phyloP scores from a whole-genome alignment of 768 basidiomycete genomes.

The Gautieria morchelliformis region DNA sequence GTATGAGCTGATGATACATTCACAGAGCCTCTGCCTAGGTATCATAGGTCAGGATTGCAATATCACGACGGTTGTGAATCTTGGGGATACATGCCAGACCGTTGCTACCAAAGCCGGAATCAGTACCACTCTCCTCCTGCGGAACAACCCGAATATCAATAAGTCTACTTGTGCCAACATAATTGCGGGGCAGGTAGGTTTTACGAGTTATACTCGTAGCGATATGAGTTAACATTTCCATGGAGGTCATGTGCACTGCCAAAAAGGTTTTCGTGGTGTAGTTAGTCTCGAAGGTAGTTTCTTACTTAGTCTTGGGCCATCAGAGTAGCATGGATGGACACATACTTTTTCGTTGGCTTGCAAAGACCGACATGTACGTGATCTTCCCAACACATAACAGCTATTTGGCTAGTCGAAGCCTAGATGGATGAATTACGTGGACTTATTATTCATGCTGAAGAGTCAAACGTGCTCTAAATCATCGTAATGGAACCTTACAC shows the following conservation, averaged over 20 bases:
- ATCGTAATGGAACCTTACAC: too few relatives aligned
- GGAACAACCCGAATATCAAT: conserved; percentile 62
- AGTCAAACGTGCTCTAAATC: too few relatives aligned
- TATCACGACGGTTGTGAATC: conserved; percentile 35
- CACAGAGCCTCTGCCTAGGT: conserved; percentile 47
- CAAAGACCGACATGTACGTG: too few relatives aligned
- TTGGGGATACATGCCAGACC: conserved; percentile 41
- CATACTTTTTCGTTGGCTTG: too few relatives aligned
- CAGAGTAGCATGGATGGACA: too few relatives aligned
- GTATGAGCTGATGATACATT: background rate
- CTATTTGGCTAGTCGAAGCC: too few relatives aligned
- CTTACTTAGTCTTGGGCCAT: too few relatives aligned
- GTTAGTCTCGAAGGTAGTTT: too few relatives aligned
- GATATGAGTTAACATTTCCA: background rate
- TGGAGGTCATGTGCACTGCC: background rate
- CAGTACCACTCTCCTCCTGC: conserved; percentile 33
- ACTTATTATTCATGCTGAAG: too few relatives aligned
- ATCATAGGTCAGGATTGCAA: conserved; percentile 45
- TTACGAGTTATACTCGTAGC: background rate
- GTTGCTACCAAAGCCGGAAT: conserved; percentile 36
- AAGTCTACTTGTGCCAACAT: conserved; percentile 42
- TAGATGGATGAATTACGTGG: too few relatives aligned
- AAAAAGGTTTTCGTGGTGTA: background rate
- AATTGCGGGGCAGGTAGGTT: conserved; percentile 45
- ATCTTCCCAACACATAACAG: too few relatives aligned